Conservation (phyloP, 306 rosid genomes). For the Medicago truncatula region DNA sequence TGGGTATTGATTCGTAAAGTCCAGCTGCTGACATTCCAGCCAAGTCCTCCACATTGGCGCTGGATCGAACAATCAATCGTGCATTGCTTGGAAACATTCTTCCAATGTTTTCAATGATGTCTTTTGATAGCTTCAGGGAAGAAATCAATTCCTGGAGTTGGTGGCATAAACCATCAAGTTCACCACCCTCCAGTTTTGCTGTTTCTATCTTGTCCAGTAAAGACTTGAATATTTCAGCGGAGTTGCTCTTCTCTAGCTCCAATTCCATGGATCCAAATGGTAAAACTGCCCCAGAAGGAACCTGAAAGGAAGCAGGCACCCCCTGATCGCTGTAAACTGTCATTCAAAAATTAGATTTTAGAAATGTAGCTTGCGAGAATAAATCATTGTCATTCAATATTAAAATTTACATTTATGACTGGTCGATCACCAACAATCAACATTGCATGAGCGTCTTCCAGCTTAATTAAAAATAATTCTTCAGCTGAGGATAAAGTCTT, state of each 20-base stretch:
- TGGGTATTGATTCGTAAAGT: constrained; percentile 93
- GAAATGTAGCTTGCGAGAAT: constrained; percentile 36
- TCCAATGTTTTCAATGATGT: constrained; percentile 65
- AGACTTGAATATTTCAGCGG: constrained; percentile 65
- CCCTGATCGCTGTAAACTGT: constrained; percentile 83
- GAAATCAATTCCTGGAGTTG: constrained; percentile 81
- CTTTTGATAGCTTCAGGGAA: constrained; percentile 68
- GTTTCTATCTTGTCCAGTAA: constrained; percentile 71
- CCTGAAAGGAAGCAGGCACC: constrained; percentile 80
- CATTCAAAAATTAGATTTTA: constrained; percentile 42
- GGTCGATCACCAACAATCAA: background rate
- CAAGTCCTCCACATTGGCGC: constrained; percentile 96
- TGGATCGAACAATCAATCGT: constrained; percentile 85
- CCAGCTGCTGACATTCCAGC: constrained; percentile 99
- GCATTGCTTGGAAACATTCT: constrained; percentile 69
- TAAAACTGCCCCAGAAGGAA: constrained; percentile 89
- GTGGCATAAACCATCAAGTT: constrained; percentile 68
- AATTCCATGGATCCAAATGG: constrained; percentile 95
- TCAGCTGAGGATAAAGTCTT: background rate
- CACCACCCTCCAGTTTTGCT: constrained; percentile 66
- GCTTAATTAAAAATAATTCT: background rate
- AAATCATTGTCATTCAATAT: constrained; percentile 24
- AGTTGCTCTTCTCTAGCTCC: constrained; percentile 70
- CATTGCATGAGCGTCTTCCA: constrained; percentile 7
- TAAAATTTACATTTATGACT: constrained; percentile 11